Conservation (phyloP, 768 basidiomycete genomes). For the Psilocybe azurescens region DNA sequence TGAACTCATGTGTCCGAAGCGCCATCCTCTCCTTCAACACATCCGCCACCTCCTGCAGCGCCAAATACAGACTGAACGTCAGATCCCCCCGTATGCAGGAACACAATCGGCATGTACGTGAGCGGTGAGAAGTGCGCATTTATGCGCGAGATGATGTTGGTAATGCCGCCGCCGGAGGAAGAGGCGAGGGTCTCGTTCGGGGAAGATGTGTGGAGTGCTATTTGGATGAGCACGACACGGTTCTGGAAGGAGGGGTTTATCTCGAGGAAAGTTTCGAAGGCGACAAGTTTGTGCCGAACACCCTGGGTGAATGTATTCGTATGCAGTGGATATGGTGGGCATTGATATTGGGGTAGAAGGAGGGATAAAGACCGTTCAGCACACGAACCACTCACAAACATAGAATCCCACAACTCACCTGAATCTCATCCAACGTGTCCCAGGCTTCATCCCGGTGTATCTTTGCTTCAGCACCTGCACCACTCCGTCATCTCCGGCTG, state of each 20-base stretch:
- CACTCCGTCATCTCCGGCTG: slow-evolving; percentile 84
- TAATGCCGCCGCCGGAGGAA: slow-evolving; percentile 51
- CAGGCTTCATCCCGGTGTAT: slow-evolving; percentile 86
- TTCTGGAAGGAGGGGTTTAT: slow-evolving; percentile 81
- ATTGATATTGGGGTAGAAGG: too few species aligned
- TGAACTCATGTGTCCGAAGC: slow-evolving; percentile 79
- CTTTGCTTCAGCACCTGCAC: slow-evolving; percentile 79
- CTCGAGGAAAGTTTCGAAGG: slow-evolving; percentile 84
- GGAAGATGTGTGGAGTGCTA: slow-evolving; percentile 83
- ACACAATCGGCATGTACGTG: slow-evolving; percentile 88
- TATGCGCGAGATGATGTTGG: slow-evolving; percentile 79
- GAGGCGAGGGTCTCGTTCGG: slow-evolving; percentile 55
- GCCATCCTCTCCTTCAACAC: slow-evolving; percentile 93
- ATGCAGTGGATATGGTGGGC: neutral
- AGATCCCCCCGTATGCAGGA: slow-evolving; percentile 83
- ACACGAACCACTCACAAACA: too few species aligned
- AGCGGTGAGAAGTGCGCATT: slow-evolving; percentile 84
- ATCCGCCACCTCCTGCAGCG: slow-evolving; percentile 80
- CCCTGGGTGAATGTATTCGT: slow-evolving; percentile 43
- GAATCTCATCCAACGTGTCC: slow-evolving; percentile 88
- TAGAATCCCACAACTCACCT: slow-evolving; percentile 35
- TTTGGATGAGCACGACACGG: slow-evolving; percentile 85
- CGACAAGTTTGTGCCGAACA: slow-evolving; percentile 81
- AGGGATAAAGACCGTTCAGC: too few species aligned
- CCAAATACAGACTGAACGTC: slow-evolving; percentile 87